phyloP scores from a whole-genome alignment of 2,329 filamentous ascomycete genomes.

The Chaetomiaceae sp. region DNA sequence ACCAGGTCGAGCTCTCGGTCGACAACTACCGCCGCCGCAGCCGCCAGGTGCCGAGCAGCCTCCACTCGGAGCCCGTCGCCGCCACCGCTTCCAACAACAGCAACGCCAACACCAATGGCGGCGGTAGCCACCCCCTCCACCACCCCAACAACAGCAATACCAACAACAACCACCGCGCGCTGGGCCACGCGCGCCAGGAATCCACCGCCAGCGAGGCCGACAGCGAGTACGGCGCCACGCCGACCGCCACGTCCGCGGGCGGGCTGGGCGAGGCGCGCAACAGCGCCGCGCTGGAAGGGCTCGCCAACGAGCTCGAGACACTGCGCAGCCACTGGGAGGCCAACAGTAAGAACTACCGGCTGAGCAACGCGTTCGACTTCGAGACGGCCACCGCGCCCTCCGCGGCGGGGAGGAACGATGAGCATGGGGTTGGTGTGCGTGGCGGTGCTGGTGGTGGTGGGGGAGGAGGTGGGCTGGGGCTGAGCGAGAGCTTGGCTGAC shows the following conservation, averaged over 20 bases:
- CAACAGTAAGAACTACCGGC: conserved; percentile 88
- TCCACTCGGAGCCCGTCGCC: conserved; percentile 29
- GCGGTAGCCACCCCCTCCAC: background rate
- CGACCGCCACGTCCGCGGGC: conserved; percentile 25
- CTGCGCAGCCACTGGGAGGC: conserved; percentile 90
- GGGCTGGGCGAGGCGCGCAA: conserved; percentile 48
- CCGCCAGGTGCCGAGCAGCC: conserved; percentile 49
- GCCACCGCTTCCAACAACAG: background rate
- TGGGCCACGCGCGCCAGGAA: conserved; percentile 45
- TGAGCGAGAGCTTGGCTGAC: conserved; percentile 68
- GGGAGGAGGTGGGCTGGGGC: conserved; percentile 35
- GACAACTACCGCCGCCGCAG: conserved; percentile 85
- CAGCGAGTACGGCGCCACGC: conserved; percentile 55
- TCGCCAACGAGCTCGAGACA: conserved; percentile 87
- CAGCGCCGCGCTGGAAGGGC: conserved; percentile 72
- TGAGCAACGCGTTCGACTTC: conserved; percentile 86
- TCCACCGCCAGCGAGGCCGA: conserved; percentile 55
- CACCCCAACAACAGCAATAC: conserved; percentile 18
- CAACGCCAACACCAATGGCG: background rate
- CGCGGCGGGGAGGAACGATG: conserved; percentile 24
- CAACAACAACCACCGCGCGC: conserved; percentile 17
- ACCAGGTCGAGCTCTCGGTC: conserved; percentile 90
- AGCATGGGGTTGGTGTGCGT: too few species aligned
- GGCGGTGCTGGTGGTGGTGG: too few species aligned
- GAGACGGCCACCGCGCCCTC: conserved; percentile 38